Evolutionary conservation across 805 yeast species (phyloP).

Genomic region (Lachancea dasiensis): DNA sequence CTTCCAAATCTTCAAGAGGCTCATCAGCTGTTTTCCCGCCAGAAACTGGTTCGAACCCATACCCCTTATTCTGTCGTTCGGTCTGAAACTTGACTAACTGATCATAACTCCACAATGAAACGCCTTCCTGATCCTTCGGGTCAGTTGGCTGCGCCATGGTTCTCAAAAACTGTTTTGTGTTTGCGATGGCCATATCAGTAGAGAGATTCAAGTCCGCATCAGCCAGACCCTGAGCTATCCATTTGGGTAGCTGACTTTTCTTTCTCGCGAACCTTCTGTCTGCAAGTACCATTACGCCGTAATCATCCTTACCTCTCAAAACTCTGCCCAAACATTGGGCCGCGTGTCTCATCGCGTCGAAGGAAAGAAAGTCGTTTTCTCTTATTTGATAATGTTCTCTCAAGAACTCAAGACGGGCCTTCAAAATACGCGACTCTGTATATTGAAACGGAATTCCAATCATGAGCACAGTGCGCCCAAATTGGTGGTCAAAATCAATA

Average conservation of each 20-base stretch:
- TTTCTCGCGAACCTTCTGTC: conserved; percentile 88
- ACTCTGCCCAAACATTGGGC: conserved; percentile 98
- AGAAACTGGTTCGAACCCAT: conserved; percentile 13
- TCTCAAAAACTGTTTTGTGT: conserved; percentile 86
- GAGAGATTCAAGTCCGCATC: conserved; percentile 91
- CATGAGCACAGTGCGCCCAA: conserved; percentile 95
- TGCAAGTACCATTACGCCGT: conserved; percentile 97
- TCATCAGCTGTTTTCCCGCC: conserved; percentile 23
- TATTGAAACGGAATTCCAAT: conserved; percentile 99
- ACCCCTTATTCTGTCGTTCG: conserved; percentile 35
- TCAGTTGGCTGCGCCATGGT: conserved; percentile 92
- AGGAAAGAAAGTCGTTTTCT: conserved; percentile 90
- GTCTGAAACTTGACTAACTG: conserved; percentile 57
- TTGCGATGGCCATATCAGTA: conserved; percentile 95
- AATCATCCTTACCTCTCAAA: conserved; percentile 95
- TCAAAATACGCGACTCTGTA: conserved; percentile 91
- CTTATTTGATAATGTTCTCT: conserved; percentile 89
- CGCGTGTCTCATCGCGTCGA: conserved; percentile 99
- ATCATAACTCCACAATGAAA: conserved; percentile 83
- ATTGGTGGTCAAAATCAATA: conserved; percentile 97
- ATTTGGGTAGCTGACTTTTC: conserved; percentile 83
- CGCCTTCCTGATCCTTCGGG: conserved; percentile 87
- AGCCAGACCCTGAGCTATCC: conserved; percentile 90
- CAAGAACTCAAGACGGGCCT: conserved; percentile 89
- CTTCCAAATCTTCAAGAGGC: conserved; percentile 14